Base-by-base conservation (phyloP, 2,329 filamentous ascomycete genomes). In the Akanthomyces dipterigenus region DNA sequence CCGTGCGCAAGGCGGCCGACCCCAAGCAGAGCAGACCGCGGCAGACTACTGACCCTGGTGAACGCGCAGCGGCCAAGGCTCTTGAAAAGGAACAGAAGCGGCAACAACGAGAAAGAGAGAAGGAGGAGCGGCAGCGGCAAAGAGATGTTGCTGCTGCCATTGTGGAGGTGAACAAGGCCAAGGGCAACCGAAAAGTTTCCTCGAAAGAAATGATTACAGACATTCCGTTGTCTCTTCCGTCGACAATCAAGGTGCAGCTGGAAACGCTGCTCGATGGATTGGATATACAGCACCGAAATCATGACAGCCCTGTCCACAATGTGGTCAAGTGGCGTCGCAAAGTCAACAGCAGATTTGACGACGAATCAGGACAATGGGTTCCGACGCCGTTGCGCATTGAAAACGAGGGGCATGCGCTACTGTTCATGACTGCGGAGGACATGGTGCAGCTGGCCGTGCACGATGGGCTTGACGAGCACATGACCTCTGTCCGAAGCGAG, bases 141-240 rank as follows among this genome's bases (percentile, higher is more conserved):
- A 90, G 88, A 67, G 82, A 87, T 64, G 77, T 78, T 3, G 84
- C 83, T 12, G 82, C 84, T 7, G 88, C 90, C 8, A 74, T 93
- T 24, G 84, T 85, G 3, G 86, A 90, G 64, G 88, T 86, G 46
- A 93, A 93, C 73, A 91, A 88, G 68, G 75, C 87, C 11, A 85
- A 85, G 56, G 85, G 84, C 0, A 86, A 91, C 73, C 91, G 90
- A 74, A 91, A 90, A 66, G 76, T 86, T 0, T 88, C 89, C 0
- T 83, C 86, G 0, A 82, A 82, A 0, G 89, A 95, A 71, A 93
- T 95, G 89, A 87, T 93, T 55, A 80, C 91, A 1, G 84, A 90
- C 66, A 76, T 93, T 26, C 82, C 89, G 0, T 73, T 75, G 0
- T 80, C 79, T 1, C 74, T 93, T 1, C 73, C 81, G 24, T 71